Base-by-base conservation (phyloP, 805 yeast genomes). In the Yamadazyma takamatsuzukensis region DNA sequence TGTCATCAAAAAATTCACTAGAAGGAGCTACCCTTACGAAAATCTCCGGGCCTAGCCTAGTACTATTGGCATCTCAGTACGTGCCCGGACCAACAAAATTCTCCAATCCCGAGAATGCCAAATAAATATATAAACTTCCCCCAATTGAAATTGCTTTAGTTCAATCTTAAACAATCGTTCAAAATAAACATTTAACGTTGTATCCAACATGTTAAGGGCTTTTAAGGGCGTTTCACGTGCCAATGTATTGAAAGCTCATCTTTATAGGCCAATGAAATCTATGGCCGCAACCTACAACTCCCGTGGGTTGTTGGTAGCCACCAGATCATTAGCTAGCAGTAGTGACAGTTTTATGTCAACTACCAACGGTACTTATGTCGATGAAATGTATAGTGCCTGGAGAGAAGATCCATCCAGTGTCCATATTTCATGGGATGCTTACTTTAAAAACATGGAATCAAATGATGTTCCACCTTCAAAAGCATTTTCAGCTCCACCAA, bases 331-430 rank as follows among this genome's bases (percentile, higher is more conserved):
- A 15, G 42, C 40, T 16, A 21, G 34, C 14, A 27, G 32, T n/a
- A 14, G 66, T 37, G 98, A 93, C 64, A 72, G 78, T 25, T 93
- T 93, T 61, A 65, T 89, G 47, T 84, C 83, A 47, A 77, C 93
- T 39, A 78, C 79, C 57, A 85, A 85, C 61, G 93, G 96, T 43
- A 79, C 80, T 52, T 93, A 93, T 63, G 84, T 93, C 50, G 99
- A 93, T 62, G 97, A 93, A 69, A 93, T 93, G 99, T 93, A 88
- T 64, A 78, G 78, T 44, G 89, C 95, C 32, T 93, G 97, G 97
- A 74, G 78, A 53, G 61, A 77, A 44, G 98, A 93, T 59, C 98
- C 97, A 18, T 43, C 69, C 27, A 78, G 90, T 34, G 99, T 93
- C 26, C 99, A 93, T 61, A 81, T 80, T 25, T 89, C 97, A 15